Conservation (phyloP, 2,329 filamentous ascomycete genomes). For the Sporothrix inflata region DNA sequence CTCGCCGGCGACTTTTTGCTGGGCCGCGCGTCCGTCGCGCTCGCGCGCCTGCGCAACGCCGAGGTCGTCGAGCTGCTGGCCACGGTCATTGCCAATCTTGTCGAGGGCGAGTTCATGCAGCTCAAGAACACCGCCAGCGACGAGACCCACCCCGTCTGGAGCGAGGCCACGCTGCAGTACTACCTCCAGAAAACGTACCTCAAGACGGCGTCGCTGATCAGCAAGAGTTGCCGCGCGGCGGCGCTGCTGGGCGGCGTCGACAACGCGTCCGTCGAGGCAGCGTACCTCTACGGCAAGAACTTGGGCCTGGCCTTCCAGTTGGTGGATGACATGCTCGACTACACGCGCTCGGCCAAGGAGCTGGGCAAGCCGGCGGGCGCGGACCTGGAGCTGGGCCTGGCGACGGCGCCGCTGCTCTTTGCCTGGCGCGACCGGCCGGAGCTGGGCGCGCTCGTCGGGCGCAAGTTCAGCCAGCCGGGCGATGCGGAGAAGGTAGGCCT, state of each 20-base stretch:
- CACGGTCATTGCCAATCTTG: slow-evolving; percentile 95
- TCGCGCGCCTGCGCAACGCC: slow-evolving; percentile 86
- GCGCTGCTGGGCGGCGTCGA: slow-evolving; percentile 80
- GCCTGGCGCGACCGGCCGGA: slow-evolving; percentile 90
- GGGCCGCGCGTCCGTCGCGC: slow-evolving; percentile 87
- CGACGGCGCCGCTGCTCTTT: slow-evolving; percentile 91
- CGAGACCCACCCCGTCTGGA: slow-evolving; percentile 81
- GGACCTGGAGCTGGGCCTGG: slow-evolving; percentile 88
- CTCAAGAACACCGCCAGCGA: slow-evolving; percentile 92
- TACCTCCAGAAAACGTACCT: slow-evolving; percentile 98
- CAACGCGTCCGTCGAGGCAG: slow-evolving; percentile 80
- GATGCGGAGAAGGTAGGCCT: slow-evolving; percentile 78
- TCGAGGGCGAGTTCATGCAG: slow-evolving; percentile 99
- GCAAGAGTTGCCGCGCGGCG: slow-evolving; percentile 89
- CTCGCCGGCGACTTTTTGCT: slow-evolving; percentile 96
- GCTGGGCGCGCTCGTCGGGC: slow-evolving; percentile 83
- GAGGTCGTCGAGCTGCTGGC: slow-evolving; percentile 94
- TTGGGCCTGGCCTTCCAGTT: slow-evolving; percentile 94
- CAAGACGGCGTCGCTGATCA: slow-evolving; percentile 94
- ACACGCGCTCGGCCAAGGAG: slow-evolving; percentile 81
- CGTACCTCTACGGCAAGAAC: slow-evolving; percentile 91
- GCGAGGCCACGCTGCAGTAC: slow-evolving; percentile 85
- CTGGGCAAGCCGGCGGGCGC: slow-evolving; percentile 94
- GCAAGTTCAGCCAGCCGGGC: slow-evolving; percentile 82
- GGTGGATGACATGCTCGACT: slow-evolving; percentile 97